These are phyloP conservation scores for Gossypium australe DNA, from an alignment of 345 rosid genomes.

Conservation along the genomic window DNA sequence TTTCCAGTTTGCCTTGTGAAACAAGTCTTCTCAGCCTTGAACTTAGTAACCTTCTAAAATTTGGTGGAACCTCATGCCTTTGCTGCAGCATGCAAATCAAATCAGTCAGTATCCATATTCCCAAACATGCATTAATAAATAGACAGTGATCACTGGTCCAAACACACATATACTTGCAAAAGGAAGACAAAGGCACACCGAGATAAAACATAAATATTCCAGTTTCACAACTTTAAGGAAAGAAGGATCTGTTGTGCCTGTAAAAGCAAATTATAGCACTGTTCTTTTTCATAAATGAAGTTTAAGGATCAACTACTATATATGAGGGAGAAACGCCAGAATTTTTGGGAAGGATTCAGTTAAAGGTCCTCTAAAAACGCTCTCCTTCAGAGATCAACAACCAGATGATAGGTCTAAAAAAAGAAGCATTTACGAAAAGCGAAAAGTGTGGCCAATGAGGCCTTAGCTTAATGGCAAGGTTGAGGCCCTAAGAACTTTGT, in stretches of 20 bases:
- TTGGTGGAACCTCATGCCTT: constrained; percentile 53
- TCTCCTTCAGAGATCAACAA: background rate
- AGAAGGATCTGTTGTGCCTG: background rate
- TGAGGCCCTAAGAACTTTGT: too few relatives aligned
- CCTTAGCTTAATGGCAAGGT: too few relatives aligned
- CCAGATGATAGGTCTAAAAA: background rate
- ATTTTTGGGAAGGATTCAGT: background rate
- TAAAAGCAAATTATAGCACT: background rate
- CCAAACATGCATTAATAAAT: background rate
- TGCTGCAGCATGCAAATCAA: constrained; percentile 35
- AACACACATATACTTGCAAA: background rate
- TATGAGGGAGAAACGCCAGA: background rate
- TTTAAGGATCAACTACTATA: background rate
- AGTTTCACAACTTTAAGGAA: background rate
- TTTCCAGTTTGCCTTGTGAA: constrained; percentile 60
- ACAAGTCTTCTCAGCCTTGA: constrained; percentile 75
- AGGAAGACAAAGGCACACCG: background rate
- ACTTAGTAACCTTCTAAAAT: constrained; percentile 55
- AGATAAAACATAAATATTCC: background rate
- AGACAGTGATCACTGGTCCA: background rate
- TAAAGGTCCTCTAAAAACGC: background rate
- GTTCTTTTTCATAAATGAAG: background rate
- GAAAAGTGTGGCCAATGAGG: too few relatives aligned
- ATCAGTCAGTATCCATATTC: background rate
- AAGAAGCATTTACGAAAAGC: background rate